Conservation (phyloP, 306 rosid genomes). For the Fragaria iinumae region DNA sequence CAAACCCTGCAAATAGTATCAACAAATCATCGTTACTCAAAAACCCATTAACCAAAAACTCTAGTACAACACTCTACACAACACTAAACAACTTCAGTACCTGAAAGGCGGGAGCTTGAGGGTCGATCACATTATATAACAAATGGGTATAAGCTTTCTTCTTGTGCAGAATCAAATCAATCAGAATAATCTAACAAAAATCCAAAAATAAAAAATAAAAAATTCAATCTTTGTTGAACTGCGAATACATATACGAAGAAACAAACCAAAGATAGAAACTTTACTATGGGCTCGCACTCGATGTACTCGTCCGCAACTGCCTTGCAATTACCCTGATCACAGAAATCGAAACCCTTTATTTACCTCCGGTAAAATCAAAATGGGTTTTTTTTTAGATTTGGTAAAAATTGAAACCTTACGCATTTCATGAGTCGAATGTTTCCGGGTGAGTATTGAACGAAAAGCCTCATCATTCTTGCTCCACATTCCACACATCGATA, state of each 20-base stretch:
- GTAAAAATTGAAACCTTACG: conserved; percentile 32
- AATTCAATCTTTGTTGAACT: background rate
- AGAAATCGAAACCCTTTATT: conserved; percentile 5
- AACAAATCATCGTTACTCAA: conserved; percentile 13
- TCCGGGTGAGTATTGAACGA: conserved; percentile 83
- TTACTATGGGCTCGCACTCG: conserved; percentile 81
- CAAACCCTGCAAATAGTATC: conserved; percentile 55
- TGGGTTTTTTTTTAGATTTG: background rate
- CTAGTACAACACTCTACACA: background rate
- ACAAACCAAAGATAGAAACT: conserved; percentile 16
- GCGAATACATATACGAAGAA: background rate
- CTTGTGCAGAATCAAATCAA: conserved; percentile 86
- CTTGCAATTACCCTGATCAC: conserved; percentile 65
- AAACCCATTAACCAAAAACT: conserved; percentile 13
- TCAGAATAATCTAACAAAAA: conserved; percentile 50
- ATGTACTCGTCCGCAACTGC: conserved; percentile 78
- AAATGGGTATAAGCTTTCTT: conserved; percentile 82
- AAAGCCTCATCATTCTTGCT: conserved; percentile 47
- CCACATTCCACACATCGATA: conserved; percentile 79
- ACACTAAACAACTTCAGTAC: conserved; percentile 30
- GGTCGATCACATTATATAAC: conserved; percentile 62
- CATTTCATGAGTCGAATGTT: conserved; percentile 94
- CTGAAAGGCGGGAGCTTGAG: conserved; percentile 42
- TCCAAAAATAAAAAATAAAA: background rate
- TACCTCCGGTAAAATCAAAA: background rate